These are phyloP conservation scores for Chlorophyllum brunneum DNA, from an alignment of 768 basidiomycete genomes.

Conservation along the genomic window DNA sequence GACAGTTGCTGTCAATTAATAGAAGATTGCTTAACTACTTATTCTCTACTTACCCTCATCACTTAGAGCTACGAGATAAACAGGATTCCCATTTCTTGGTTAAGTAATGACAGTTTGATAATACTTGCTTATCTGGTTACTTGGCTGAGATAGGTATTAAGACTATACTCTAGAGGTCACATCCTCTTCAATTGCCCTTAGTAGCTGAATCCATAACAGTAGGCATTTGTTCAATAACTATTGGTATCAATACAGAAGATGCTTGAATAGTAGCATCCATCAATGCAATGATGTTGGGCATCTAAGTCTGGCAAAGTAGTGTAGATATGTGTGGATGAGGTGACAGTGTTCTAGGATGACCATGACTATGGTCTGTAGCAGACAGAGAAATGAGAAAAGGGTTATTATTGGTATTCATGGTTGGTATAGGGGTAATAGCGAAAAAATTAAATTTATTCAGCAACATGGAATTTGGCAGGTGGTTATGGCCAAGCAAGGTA, in stretches of 20 bases:
- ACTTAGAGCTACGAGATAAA: too few relatives aligned
- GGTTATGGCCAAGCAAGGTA: background rate
- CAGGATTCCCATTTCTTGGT: too few relatives aligned
- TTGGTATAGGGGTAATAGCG: background rate
- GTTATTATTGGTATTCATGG: background rate
- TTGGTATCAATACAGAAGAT: conserved; percentile 29
- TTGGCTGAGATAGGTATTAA: too few relatives aligned
- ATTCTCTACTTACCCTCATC: too few relatives aligned
- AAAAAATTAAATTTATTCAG: background rate
- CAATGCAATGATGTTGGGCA: conserved; percentile 14
- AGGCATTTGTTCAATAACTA: conserved; percentile 58
- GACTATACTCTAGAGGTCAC: too few relatives aligned
- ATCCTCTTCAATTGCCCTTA: too few relatives aligned
- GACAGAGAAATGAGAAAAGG: conserved; percentile 5
- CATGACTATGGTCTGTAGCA: background rate
- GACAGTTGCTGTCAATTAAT: too few relatives aligned
- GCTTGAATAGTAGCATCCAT: conserved; percentile 14
- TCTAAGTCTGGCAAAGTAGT: conserved; percentile 12
- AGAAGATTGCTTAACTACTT: too few relatives aligned
- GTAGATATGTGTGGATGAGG: conserved; percentile 14
- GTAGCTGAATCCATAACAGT: too few relatives aligned
- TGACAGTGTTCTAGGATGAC: conserved; percentile 10
- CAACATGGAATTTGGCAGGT: background rate
- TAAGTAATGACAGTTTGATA: too few relatives aligned
- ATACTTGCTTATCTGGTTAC: too few relatives aligned